These are phyloP conservation scores for Hemisphaericaspora subhashii DNA, from an alignment of 1,139 yeast species.

Conservation along the genomic window DNA sequence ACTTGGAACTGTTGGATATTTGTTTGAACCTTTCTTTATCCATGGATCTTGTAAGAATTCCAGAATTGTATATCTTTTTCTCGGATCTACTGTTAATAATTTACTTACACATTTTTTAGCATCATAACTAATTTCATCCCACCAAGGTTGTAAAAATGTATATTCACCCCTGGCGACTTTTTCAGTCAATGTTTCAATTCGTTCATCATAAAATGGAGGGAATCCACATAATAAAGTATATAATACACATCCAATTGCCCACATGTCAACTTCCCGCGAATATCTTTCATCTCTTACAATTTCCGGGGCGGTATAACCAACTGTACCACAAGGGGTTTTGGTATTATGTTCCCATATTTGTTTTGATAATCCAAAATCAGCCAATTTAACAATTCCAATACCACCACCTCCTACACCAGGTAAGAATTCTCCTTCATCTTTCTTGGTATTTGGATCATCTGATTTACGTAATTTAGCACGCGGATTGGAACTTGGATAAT, in stretches of 20 bases:
- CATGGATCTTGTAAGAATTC: conserved; percentile 85
- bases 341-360: conserved; percentile 59
- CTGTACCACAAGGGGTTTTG: conserved; percentile 65
- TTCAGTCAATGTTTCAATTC: conserved; percentile 54
- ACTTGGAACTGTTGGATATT: conserved; percentile 4
- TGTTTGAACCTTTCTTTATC: conserved; percentile 43
- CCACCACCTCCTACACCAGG: conserved; percentile 53
- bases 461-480: conserved; percentile 40
- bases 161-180: conserved; percentile 61
- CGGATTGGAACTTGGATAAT: conserved; percentile 40
- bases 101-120: conserved; percentile 69
- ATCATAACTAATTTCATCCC: conserved; percentile 57
- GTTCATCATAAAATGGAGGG: conserved; percentile 62
- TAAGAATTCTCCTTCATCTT: conserved; percentile 53
- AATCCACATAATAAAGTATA: conserved; percentile 62
- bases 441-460: conserved; percentile 48
- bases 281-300: conserved; percentile 58
- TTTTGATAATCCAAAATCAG: conserved; percentile 60
- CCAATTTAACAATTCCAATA: conserved; percentile 52
- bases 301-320: conserved; percentile 65
- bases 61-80: conserved; percentile 70
- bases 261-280: conserved; percentile 62
- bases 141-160: conserved; percentile 60
- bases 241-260: conserved; percentile 65
- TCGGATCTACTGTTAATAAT: conserved; percentile 81